Evolutionary conservation across 208 protist genomes (phyloP).

Genomic region (Entamoeba histolytica): DNA sequence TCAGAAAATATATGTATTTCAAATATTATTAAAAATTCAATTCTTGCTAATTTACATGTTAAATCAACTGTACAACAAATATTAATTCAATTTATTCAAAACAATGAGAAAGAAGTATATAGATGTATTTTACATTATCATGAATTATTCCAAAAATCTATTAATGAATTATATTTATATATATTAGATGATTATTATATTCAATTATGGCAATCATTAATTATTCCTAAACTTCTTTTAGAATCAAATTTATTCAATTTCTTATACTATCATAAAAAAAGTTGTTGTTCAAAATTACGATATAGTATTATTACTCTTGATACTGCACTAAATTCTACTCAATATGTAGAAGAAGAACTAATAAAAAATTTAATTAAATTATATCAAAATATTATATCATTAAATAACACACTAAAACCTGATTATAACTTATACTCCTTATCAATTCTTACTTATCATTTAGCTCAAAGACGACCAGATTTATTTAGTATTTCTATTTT

Average conservation of each 20-base stretch:
- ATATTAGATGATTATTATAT: background rate
- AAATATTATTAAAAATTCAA: background rate
- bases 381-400: no score
- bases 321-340: background rate
- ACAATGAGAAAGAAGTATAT: background rate
- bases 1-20: background rate
- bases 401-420: no score
- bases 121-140: background rate
- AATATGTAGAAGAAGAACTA: background rate
- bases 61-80: background rate
- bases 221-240: background rate
- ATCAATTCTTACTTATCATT: no score
- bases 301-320: background rate
- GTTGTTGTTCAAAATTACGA: background rate
- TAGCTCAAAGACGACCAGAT: no score
- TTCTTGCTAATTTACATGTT: background rate
- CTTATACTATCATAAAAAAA: background rate
- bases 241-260: background rate
- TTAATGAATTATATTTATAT: background rate
- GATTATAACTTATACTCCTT: no score
- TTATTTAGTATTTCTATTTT: no score
- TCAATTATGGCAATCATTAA: background rate
- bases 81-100: background rate
- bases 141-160: background rate
- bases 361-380: no score